Base-by-base conservation (phyloP, 495 filamentous ascomycete species). In the Xylona heveae region DNA sequence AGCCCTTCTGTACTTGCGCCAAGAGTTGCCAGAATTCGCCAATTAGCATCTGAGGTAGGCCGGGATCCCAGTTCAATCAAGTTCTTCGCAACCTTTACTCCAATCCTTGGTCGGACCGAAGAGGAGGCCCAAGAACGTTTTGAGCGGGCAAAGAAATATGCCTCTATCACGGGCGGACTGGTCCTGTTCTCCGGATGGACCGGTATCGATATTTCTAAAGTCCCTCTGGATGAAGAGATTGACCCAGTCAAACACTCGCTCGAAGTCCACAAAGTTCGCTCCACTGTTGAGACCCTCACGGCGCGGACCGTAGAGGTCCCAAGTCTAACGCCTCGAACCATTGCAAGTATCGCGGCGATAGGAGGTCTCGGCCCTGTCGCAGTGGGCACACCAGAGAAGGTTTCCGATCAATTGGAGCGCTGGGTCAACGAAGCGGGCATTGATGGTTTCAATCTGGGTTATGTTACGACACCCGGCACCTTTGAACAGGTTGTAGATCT, bases 111-210 rank as follows among this genome's bases (percentile, higher is more conserved):
- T 3, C 40, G 46, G 6, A 72, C 64, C 0, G 61, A 71, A 26
- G 64, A 67, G 38, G 67, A 67, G 29, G 67, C 68, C 0, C 40
- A 44, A 28, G 56, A 38, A 1, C 73, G 73, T 37, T 57, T 61
- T 33, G 53, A 53, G 6, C 61, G 66, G 31, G 36, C 61, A 16
- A 51, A 57, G 33, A 58, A 58, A 22, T 59, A 68, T 32, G 64
- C 58, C 3, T 62, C 58, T 1, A 55, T 57, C 1, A 45, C 63
- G 18, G 67, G 66, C n/a, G 68, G 61, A 0, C 42, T 75, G 20
- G 68, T 66, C 0, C 50, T 72, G 5, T 66, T 75, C 36, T 55
- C 56, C 22, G 66, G 68, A 10, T 74, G 66, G 64, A 71, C 68
- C 9, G 66, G 68, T 2, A 63, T 73, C 26, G 70, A 73, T 35